These are phyloP conservation scores for Corylus avellana DNA, from an alignment of 306 rosid species.

Conservation along the genomic window DNA sequence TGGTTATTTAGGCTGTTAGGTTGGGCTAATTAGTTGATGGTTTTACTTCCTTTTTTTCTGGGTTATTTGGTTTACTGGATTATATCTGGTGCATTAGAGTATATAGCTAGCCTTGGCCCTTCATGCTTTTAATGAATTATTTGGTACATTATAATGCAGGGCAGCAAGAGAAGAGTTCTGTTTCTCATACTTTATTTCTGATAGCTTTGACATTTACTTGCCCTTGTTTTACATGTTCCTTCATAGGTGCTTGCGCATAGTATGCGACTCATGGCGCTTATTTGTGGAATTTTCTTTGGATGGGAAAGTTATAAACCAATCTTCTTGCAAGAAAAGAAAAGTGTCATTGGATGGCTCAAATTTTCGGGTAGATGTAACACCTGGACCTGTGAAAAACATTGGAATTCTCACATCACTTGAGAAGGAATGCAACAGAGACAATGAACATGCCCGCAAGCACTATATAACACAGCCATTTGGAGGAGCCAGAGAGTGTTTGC, in stretches of 20 bases:
- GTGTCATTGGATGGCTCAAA: slow-evolving; percentile 25
- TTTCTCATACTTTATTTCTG: slow-evolving; percentile 2
- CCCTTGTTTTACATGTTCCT: slow-evolving; percentile 23
- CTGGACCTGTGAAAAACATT: slow-evolving; percentile 24
- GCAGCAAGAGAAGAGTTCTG: not conserved
- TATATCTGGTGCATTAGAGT: not conserved
- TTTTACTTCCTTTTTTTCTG: not conserved
- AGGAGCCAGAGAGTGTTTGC: slow-evolving; percentile 68
- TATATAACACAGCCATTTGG: slow-evolving; percentile 32
- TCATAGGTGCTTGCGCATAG: slow-evolving; percentile 63
- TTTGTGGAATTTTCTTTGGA: slow-evolving; percentile 53
- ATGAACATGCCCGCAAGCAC: slow-evolving; percentile 31
- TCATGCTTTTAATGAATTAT: not conserved
- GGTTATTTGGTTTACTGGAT: not conserved
- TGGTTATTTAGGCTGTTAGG: slow-evolving; percentile 4
- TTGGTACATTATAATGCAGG: not conserved
- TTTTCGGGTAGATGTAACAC: slow-evolving; percentile 25
- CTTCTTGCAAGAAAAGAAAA: slow-evolving; percentile 70
- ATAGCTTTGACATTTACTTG: slow-evolving; percentile 20
- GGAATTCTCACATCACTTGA: slow-evolving; percentile 18
- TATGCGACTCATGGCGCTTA: slow-evolving; percentile 59
- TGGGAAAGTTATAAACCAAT: slow-evolving; percentile 35
- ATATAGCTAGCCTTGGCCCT: not conserved
- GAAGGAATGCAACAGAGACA: slow-evolving; percentile 32
- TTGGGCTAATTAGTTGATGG: not conserved